These are phyloP conservation scores for Annulohypoxylon truncatum DNA, from an alignment of 2,329 filamentous ascomycete species.

Conservation along the genomic window DNA sequence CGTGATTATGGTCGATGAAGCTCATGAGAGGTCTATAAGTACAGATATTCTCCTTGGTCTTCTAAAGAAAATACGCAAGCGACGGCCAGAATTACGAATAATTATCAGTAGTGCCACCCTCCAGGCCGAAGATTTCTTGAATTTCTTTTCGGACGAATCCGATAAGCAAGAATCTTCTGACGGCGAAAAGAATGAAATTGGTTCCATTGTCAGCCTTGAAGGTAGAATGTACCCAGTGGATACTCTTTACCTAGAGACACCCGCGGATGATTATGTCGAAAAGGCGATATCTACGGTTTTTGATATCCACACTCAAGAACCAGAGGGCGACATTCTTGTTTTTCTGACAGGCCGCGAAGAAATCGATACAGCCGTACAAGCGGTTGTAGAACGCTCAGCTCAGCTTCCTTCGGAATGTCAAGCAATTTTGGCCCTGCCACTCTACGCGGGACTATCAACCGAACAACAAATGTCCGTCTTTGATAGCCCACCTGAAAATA, in stretches of 20 bases:
- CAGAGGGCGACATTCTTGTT: conserved; percentile 86
- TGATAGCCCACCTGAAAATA: conserved; percentile 82
- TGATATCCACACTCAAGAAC: conserved; percentile 85
- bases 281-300: conserved; percentile 84
- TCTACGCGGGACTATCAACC: conserved; percentile 89
- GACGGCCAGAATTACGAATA: conserved; percentile 83
- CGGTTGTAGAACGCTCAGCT: conserved; percentile 77
- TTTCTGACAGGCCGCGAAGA: conserved; percentile 95
- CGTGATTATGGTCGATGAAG: conserved; percentile 97
- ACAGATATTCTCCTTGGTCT: conserved; percentile 91
- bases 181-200: conserved; percentile 43
- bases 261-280: conserved; percentile 88
- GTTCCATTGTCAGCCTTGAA: conserved; percentile 84
- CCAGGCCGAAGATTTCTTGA: conserved; percentile 86
- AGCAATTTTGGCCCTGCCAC: conserved; percentile 76
- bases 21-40: conserved; percentile 91
- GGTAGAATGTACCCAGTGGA: conserved; percentile 92
- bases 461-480: conserved; percentile 98
- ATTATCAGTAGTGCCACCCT: conserved; percentile 94
- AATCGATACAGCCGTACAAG: conserved; percentile 84
- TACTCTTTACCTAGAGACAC: conserved; percentile 80
- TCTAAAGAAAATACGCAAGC: conserved; percentile 88
- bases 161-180: conserved; percentile 52
- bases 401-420: conserved; percentile 70
- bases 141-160: conserved; percentile 72